Percentiles rank a stretch among this genome's conserved stretches.
These are phyloP conservation scores for Filobasidium wieringae DNA, from an alignment of 768 basidiomycete species.

Conservation along the genomic window DNA sequence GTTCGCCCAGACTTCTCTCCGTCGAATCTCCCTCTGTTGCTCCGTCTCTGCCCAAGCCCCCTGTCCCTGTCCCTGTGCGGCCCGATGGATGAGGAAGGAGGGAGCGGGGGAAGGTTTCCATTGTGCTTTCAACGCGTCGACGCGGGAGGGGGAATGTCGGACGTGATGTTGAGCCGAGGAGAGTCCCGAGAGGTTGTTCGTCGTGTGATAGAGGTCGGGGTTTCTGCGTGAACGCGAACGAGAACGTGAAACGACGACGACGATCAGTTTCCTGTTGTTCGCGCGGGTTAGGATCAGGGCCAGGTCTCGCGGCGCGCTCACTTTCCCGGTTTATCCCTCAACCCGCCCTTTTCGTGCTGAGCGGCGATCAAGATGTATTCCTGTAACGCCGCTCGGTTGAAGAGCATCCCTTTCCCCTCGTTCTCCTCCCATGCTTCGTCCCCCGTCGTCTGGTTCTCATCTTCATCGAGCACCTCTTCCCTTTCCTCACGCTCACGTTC, in stretches of 20 bases:
- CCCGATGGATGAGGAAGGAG: conserved; percentile 21
- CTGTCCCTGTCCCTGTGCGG: no score
- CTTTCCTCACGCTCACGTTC: conserved; percentile 22
- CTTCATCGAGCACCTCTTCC: conserved; percentile 8
- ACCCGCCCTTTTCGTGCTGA: conserved; percentile 71
- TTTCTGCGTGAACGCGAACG: conserved; percentile 42
- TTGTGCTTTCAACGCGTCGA: conserved; percentile 17
- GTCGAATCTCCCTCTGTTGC: conserved; percentile 35
- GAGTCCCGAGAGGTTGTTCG: conserved; percentile 82
- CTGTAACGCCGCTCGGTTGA: conserved; percentile 53
- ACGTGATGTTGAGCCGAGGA: conserved; percentile 78
- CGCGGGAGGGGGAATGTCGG: conserved; percentile 42
- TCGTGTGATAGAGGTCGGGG: conserved; percentile 91
- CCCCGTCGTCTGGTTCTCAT: conserved; percentile 7
- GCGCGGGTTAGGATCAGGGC: not conserved
- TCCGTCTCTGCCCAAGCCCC: conserved; percentile 29
- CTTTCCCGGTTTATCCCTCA: conserved; percentile 95
- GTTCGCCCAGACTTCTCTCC: conserved; percentile 47
- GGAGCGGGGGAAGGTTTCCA: conserved; percentile 17
- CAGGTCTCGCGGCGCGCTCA: conserved; percentile 41
- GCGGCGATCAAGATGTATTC: conserved; percentile 76
- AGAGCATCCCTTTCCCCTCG: conserved; percentile 40
- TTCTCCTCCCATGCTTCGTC: conserved; percentile 57
- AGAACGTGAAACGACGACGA: not conserved
- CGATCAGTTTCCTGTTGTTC: no score